Evolutionary conservation across 345 rosid species (phyloP), one percentile per base, ranked within the genome.

Genomic region (Crucihimalaya himalaica): DNA sequence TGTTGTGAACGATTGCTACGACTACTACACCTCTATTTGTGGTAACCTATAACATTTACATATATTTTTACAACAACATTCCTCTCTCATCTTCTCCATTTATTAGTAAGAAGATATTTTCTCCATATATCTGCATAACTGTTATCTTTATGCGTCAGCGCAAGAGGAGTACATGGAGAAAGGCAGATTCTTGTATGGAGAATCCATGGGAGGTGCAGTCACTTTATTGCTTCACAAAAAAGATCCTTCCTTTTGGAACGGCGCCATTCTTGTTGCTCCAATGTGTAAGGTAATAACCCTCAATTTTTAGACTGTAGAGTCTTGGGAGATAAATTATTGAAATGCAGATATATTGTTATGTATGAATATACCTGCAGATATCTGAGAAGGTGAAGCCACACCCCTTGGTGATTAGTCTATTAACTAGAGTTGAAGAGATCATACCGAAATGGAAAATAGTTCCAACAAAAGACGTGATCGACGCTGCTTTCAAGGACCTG

Each of bases 161-260:
- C 88, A 79, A 70, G 89, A 86, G 74, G 94, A 84, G 64, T 92
- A 87, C 83, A 82, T 80, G 70, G 81, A 83, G 15, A 96, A 86
- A 81, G 82, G 84, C 48, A 89, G 98, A 81, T 92, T 96, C 86
- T 79, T 96, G 79, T 96, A 90, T 46, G 98, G 98, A 20, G 99
- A 96, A 66, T 96, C 99, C 45, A 92, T 96, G 99, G 99, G 97
- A 79, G 99, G 98, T 46, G 99, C 99, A 32, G 98, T 96, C 53
- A 76, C 94, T 39, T 76, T 96, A 39, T 74, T 96, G 45, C 88
- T 96, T 25, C 97, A 92, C 84, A 88, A 75, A 72, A 96, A 88
- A 74, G 89, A 88, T 68, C 95, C 97, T 3, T 31, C 85, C 20
- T 87, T 92, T 46, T 96, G 94, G 85, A 86, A 89, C 5, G 99